phyloP scores from a whole-genome alignment of 139 green algal species.

The Volvox reticuliferus region DNA sequence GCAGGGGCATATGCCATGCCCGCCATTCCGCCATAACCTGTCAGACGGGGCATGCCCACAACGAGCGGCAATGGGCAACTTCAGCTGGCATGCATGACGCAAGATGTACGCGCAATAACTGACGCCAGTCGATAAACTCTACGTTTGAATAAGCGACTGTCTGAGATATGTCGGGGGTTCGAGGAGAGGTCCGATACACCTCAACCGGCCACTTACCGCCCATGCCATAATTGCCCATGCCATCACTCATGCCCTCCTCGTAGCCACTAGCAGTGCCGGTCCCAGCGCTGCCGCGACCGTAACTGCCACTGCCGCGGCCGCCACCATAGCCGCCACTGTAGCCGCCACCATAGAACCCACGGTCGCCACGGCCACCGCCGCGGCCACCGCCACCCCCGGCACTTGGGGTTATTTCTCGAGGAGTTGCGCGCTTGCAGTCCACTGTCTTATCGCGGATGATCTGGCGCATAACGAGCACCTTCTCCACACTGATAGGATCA shows the following conservation, averaged over 20 bases:
- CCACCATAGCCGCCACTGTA: conserved; percentile 26
- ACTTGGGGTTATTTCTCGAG: conserved; percentile 68
- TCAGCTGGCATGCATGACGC: no score
- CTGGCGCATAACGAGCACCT: conserved; percentile 74
- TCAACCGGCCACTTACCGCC: not conserved
- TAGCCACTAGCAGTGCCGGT: not conserved
- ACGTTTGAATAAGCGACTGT: no score
- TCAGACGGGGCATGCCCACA: not conserved
- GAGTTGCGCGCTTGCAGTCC: conserved; percentile 83
- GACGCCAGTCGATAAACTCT: no score
- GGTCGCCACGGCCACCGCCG: not conserved
- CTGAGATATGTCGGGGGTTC: no score
- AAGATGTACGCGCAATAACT: no score
- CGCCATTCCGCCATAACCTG: conserved; percentile 36
- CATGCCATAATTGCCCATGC: conserved; percentile 18
- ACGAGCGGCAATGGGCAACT: not conserved
- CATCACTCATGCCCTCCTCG: conserved; percentile 10
- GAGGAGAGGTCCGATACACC: not conserved
- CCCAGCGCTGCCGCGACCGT: not conserved
- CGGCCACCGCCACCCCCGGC: not conserved
- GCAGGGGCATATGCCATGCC: conserved; percentile 39
- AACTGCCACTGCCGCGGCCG: not conserved
- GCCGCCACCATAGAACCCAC: conserved; percentile 25
- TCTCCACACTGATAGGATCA: conserved; percentile 82
- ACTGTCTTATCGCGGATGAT: conserved; percentile 70